Conservation (phyloP, 148 eudicot species). For the Euryodendron excelsum region DNA sequence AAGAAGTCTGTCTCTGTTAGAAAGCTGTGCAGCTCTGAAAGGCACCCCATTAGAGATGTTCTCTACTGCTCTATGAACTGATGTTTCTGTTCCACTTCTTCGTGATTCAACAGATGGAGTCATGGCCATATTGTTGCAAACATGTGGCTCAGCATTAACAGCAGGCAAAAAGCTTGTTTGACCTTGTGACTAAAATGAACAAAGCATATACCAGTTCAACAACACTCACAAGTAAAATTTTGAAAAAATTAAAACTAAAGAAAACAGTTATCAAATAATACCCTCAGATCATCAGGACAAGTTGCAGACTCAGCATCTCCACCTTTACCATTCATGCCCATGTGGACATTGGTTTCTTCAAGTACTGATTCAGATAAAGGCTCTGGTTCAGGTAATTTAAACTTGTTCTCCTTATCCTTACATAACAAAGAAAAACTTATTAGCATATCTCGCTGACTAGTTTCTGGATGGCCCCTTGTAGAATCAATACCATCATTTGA, state of each 20-base stretch:
- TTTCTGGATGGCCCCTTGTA: constrained; percentile 14
- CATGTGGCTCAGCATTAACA: constrained; percentile 18
- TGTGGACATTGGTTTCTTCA: constrained; percentile 14
- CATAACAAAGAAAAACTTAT: constrained; percentile 11
- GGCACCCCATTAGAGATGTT: constrained; percentile 22
- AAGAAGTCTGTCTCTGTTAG: constrained; percentile 88
- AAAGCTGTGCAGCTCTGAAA: constrained; percentile 51
- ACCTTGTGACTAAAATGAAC: constrained; percentile 18
- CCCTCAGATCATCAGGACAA: constrained; percentile 29
- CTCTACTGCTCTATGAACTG: constrained; percentile 20
- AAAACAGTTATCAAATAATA: constrained; percentile 16
- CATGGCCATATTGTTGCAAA: constrained; percentile 11
- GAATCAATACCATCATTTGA: constrained; percentile 22
- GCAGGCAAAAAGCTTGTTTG: constrained; percentile 27
- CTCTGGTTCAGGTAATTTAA: constrained; percentile 21
- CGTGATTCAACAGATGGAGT: constrained; percentile 27
- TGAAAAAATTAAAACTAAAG: constrained; percentile 4
- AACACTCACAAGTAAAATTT: not conserved
- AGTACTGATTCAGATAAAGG: constrained; percentile 21
- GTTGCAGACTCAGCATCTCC: constrained; percentile 15
- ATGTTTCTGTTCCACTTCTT: constrained; percentile 18
- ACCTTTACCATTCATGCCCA: constrained; percentile 13
- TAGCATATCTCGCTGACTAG: constrained; percentile 21
- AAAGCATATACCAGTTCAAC: constrained; percentile 1
- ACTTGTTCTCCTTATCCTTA: constrained; percentile 17